Base-by-base conservation (phyloP, 2,329 filamentous ascomycete species). In the Samsoniella hepiali region DNA sequence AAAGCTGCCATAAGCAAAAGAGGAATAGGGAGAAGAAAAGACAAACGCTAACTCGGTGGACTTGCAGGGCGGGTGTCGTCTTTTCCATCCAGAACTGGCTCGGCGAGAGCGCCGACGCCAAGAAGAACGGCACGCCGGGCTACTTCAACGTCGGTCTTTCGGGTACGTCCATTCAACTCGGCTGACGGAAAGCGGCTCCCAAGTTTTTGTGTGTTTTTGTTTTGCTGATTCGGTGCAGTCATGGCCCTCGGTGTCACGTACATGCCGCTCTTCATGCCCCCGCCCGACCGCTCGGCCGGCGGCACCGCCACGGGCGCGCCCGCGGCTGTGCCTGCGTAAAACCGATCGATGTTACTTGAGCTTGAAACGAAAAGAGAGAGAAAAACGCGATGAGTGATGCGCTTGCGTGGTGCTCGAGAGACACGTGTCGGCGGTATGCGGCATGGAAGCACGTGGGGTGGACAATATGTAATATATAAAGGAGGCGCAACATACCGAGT, bases 61-160 rank as follows among this genome's bases (percentile, higher is more conserved):
- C 13, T 49, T 65, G 31, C 60, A 90, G 87, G 90, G 86, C 87
- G 11, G 84, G 90, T 47, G 86, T 93, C 40, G 83, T 92, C 65
- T 88, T 91, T 75, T 85, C 89, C 68, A 75, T 92, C 62, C 88
- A 93, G 79, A 87, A 81, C 74, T 94, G 90, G 90, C 83, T 93
- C 55, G 87, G 88, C 67, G 90, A 93, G 82, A 89, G 88, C 70
- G 83, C 87, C 70, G 87, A 89, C 64, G 76, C 85, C 63, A 84
- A 81, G 76, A 88, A 86, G 74, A 88, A 78, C 64, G 78, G 85
- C 53, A 93, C 91, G 5, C 92, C 93, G 2, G 77, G 81, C 17
- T 81, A 82, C 70, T 88, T 95, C 76, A 88, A 87, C 63, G 87
- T 95, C 63, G 84, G 88, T 75, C 95, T 96, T 90, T 87, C 91